Evolutionary conservation across 1,139 yeast genomes (phyloP).

Genomic region (Candida sp.): DNA sequence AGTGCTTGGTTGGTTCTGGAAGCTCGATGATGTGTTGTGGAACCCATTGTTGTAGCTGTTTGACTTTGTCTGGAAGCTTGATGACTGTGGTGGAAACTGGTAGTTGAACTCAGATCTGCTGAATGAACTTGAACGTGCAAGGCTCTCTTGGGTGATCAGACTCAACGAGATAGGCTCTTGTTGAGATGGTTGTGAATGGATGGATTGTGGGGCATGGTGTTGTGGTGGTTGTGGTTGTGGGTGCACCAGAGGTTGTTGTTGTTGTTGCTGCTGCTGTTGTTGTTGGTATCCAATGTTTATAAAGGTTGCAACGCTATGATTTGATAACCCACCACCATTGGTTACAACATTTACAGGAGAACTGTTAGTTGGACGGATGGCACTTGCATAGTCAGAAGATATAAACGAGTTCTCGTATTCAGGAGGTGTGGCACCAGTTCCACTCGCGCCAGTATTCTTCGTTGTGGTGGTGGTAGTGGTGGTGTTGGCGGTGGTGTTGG

Average conservation of each 20-base stretch:
- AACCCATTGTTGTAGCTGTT: not conserved
- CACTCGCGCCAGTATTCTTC: not conserved
- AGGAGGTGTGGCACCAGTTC: conserved; percentile 4
- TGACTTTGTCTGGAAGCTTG: not conserved
- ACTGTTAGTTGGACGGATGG: not conserved
- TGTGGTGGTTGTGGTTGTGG: conserved; percentile 1
- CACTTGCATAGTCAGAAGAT: not conserved
- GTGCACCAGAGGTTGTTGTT: conserved; percentile 3
- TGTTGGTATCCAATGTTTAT: conserved; percentile 8
- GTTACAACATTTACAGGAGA: conserved; percentile 2
- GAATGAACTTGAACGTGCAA: conserved; percentile 8
- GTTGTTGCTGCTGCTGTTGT: conserved; percentile 6
- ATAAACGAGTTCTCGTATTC: conserved; percentile 5
- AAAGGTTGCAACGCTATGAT: conserved; percentile 9
- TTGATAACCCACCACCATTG: not conserved
- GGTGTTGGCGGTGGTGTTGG: too few relatives aligned
- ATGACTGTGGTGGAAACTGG: conserved; percentile 2
- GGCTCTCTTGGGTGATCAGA: conserved; percentile 9
- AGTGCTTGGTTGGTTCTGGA: not conserved
- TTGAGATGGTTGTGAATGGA: conserved; percentile 2
- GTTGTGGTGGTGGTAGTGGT: too few relatives aligned
- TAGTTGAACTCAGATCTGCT: not conserved
- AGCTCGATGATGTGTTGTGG: not conserved
- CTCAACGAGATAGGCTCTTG: conserved; percentile 7
- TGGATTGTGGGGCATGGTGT: conserved; percentile 5